Evolutionary conservation across 1,284 basidiomycete species (phyloP).

Genomic region (Volvariella surrecta): DNA sequence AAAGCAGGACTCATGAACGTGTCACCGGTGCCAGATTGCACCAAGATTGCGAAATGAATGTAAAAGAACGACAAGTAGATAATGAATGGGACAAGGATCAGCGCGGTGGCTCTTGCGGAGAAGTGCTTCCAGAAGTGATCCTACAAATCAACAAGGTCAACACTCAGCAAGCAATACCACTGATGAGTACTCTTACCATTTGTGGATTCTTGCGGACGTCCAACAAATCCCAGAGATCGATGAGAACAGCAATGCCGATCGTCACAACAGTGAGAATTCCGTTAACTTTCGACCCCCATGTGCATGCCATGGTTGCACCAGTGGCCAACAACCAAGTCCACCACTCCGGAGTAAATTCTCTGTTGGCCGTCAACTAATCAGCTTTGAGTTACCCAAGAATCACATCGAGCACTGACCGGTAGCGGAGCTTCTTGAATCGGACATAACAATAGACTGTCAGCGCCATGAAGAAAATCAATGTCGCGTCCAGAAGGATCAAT

Average conservation of each 20-base stretch:
- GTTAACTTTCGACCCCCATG: conserved; percentile 98
- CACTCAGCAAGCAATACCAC: too few relatives aligned
- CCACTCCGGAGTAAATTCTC: conserved; percentile 85
- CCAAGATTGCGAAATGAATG: conserved; percentile 89
- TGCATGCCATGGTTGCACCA: conserved; percentile 89
- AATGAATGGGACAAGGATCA: conserved; percentile 83
- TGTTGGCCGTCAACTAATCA: conserved; percentile 19
- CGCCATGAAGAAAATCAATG: conserved; percentile 93
- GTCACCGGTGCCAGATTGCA: conserved; percentile 89
- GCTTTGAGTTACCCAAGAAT: conserved; percentile 2
- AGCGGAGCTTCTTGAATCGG: conserved; percentile 92
- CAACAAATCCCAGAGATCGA: conserved; percentile 93
- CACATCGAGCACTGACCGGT: conserved; percentile 56
- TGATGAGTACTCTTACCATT: conserved; percentile 74
- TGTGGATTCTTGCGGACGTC: conserved; percentile 79
- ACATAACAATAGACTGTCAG: conserved; percentile 93
- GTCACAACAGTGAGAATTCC: conserved; percentile 89
- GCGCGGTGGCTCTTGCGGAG: conserved; percentile 74
- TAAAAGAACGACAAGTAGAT: conserved; percentile 97
- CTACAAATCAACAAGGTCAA: conserved; percentile 30
- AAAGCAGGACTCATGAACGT: conserved; percentile 97
- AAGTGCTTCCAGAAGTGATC: conserved; percentile 90
- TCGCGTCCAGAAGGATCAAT: conserved; percentile 92
- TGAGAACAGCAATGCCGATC: conserved; percentile 85
- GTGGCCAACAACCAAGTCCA: conserved; percentile 93